Evolutionary conservation across 164 flowering plant species (phyloP), one percentile per base, ranked within the genome.

Genomic region (Vitis rupestris): DNA sequence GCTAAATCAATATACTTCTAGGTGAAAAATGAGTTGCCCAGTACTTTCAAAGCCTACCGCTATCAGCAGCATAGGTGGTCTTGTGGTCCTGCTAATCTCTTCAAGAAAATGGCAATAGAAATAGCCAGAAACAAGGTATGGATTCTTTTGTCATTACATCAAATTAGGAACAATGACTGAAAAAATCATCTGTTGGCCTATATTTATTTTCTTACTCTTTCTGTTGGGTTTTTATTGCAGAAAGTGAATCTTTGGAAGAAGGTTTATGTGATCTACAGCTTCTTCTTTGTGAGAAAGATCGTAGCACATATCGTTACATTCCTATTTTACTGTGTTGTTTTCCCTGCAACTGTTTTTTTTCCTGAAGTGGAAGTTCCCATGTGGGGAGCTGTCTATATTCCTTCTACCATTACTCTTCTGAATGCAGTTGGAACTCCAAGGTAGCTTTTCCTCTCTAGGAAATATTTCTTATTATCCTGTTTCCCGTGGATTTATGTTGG

Each of bases 301-400:
- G 71, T 86, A 14, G 98, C 96, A n/a, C 98, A 93, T 64, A 75
- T 86, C 50, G 95, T 90, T 70, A 90, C 95, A 50, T 93, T 90
- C 67, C 49, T 85, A 30, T 91, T 93, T 72, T 93, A 86, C 78
- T 88, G 94, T 59, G 73, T 93, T 13, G 80, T 78, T 5, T 8
- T 81, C 51, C 84, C 84, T 1, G 84, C 81, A 62, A 81, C 83
- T n/a, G 83, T 81, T 37, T 59, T 81, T 62, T 62, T 78, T 14
- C 83, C 83, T 27, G 81, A 81, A 78, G 79, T 81, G 3, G 70
- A 63, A 57, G 81, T 81, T 60, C 83, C 83, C 30, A 81, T 69
- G 52, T 81, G 81, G 81, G 83, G 81, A n/a, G 37, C 81, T 62
- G 79, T 78, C n/a, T 81, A 73, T 49, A 62, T 81, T 52, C 84